phyloP scores from a whole-genome alignment of 768 basidiomycete genomes.

The Rhodotorula toruloides region DNA sequence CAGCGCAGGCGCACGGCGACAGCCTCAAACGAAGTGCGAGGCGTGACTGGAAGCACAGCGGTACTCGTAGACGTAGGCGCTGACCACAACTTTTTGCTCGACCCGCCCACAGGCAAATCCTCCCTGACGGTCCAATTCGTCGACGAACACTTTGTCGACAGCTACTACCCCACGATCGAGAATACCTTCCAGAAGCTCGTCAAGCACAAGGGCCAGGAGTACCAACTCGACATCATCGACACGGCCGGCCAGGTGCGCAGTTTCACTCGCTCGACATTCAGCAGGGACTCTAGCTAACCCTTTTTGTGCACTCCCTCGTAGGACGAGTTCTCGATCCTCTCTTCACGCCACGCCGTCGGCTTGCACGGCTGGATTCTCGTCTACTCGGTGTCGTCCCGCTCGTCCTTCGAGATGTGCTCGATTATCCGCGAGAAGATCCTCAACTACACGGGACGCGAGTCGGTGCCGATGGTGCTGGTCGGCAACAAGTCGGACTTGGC shows the following conservation, averaged over 20 bases:
- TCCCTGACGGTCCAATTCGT: constrained; percentile 89
- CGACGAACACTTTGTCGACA: constrained; percentile 82
- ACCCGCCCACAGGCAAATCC: constrained; percentile 78
- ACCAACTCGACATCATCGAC: constrained; percentile 95
- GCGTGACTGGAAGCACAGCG: too few species aligned
- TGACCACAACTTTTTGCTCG: neutral
- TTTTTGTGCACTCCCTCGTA: constrained; percentile 44
- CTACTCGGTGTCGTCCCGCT: constrained; percentile 82
- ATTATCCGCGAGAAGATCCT: constrained; percentile 90
- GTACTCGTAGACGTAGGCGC: too few species aligned
- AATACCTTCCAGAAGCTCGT: constrained; percentile 74
- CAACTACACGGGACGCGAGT: constrained; percentile 73
- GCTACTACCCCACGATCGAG: constrained; percentile 95
- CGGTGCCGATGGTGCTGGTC: constrained; percentile 88
- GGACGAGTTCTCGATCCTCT: constrained; percentile 95
- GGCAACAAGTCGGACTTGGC: constrained; percentile 84
- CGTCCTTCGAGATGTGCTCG: constrained; percentile 91
- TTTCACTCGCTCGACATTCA: neutral
- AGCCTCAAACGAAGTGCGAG: neutral
- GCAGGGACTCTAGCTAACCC: neutral
- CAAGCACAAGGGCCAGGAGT: constrained; percentile 79
- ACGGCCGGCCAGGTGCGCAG: constrained; percentile 84
- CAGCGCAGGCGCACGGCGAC: neutral
- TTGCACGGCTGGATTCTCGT: constrained; percentile 89
- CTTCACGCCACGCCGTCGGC: constrained; percentile 88